Conservation (phyloP, 2,329 filamentous ascomycete genomes). For the Acrocalymma vagum region DNA sequence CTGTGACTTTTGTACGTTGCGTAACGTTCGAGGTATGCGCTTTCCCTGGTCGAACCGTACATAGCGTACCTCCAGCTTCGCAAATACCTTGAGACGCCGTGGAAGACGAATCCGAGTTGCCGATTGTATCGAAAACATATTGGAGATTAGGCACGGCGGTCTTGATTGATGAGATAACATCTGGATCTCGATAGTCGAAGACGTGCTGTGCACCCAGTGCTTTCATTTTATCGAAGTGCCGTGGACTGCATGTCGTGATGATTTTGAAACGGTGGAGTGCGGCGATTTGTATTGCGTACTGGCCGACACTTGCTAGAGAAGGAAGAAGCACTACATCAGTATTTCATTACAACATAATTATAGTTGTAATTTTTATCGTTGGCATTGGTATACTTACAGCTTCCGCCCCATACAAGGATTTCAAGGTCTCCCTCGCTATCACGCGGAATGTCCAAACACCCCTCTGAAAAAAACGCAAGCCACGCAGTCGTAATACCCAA, state of each 20-base stretch:
- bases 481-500: slow-evolving; percentile 51
- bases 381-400: slow-evolving; percentile 35
- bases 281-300: slow-evolving; percentile 25
- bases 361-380: slow-evolving; percentile 46
- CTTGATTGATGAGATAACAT: slow-evolving; percentile 52
- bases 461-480: slow-evolving; percentile 51
- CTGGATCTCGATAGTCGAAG: slow-evolving; percentile 55
- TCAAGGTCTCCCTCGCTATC: slow-evolving; percentile 12
- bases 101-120: slow-evolving; percentile 46
- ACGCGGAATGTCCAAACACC: slow-evolving; percentile 45
- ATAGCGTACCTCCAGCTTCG: slow-evolving; percentile 40
- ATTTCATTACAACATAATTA: no score
- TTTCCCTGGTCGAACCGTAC: slow-evolving; percentile 54
- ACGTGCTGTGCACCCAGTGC: slow-evolving; percentile 18
- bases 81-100: slow-evolving; percentile 41
- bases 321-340: no score
- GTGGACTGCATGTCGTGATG: slow-evolving; percentile 21
- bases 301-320: slow-evolving; percentile 30
- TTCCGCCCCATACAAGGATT: slow-evolving; percentile 56
- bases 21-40: slow-evolving; percentile 48
- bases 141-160: slow-evolving; percentile 19
- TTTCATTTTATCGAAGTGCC: slow-evolving; percentile 21
- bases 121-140: slow-evolving; percentile 56
- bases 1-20: slow-evolving; percentile 44
- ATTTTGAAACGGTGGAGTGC: slow-evolving; percentile 16